Evolutionary conservation across 139 green algal species (phyloP), one percentile per base, ranked within the genome.

Genomic region (Spirogloea muscicola): DNA sequence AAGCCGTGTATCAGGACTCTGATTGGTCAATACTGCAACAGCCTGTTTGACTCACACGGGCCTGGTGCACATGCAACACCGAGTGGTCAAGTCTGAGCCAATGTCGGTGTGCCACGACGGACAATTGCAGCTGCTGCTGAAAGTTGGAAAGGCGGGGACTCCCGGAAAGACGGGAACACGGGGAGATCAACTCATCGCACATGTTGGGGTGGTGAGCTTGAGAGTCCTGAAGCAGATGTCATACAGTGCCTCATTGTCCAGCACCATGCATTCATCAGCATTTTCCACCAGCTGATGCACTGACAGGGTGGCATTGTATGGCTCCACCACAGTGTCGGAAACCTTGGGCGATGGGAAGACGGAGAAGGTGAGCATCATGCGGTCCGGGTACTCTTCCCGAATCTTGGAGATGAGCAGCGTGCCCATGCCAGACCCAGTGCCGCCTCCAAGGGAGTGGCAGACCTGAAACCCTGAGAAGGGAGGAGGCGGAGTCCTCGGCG

Each of bases 281-380:
- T 98, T 98, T 89, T 99, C 95, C 57, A 99, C 95, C 83, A 99
- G 86, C 88, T 97, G 95, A 83, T 99, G 95, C 3, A 99, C 94
- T 21, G 95, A 99, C 59, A 99, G 89, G 44, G 95, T 99, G 76
- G 94, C 95, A 77, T 99, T 99, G 91, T 99, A 99, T 59, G 95
- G 95, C 90, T 99, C 95, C 58, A 99, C 95, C 37, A 99, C 95
- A 7, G 94, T 98, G 88, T 99, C 95, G 33, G 94, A 98, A 84
- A 99, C 87, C 88, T 99, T 98, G 75, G 95, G 95, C 49, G 92
- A 98, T 27, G 95, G 95, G 68, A 98, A 93, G 16, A 98, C 95
- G 1, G 94, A 98, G 88, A 98, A 99, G 73, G 93, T 98, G 41
- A 94, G 80, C 94, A 98, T 98, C 92, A 98, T 98, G 74, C 93